Evolutionary conservation across 2,329 filamentous ascomycete species (phyloP), one percentile per base, ranked within the genome.

Genomic region (Aspergillus chevalieri): DNA sequence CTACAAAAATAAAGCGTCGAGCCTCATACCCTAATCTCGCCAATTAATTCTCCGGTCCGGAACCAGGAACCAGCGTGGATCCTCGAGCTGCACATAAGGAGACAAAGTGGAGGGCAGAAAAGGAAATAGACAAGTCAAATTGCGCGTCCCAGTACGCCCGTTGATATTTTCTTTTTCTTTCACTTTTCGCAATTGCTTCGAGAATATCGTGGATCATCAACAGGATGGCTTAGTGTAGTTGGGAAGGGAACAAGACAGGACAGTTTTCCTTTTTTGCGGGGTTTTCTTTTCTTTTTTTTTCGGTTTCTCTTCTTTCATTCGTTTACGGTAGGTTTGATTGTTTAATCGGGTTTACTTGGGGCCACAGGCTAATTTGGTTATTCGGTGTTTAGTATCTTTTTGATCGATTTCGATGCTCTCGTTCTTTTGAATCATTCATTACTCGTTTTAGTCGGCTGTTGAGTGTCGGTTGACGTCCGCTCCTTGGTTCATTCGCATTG

Each of bases 381-480:
- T 17, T 9, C n/a, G 15, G 14, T 14, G 4, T 17, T 17, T 36
- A n/a, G 15, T 15, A 24, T 42, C 19, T 42, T 42, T 44, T 49
- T 15, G 34, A 36, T 36, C n/a, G 34, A 12, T 41, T 41, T 41
- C 38, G 15, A 41, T 56, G 49, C 46, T 45, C 52, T 45, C 44
- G 42, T 50, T 44, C 42, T 42, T 26, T 45, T 49, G 36, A 30
- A 49, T 10, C 15, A 12, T 41, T 41, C 17, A 8, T 19, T 19
- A 30, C 26, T 49, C 39, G 30, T 43, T 38, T 51, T 48, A 6
- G 57, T 60, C 54, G 47, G 50, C 52, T 55, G 50, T 47, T 28
- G 30, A 42, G 30, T 49, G 43, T 46, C 58, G 51, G 52, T 48
- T 53, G 57, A 60, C 55, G 52, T 59, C 58, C 58, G 22, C 54